Percentiles rank a stretch among this genome's conserved stretches.
phyloP scores from a whole-genome alignment of 495 filamentous ascomycete genomes.

The Pyronema omphalodes region DNA sequence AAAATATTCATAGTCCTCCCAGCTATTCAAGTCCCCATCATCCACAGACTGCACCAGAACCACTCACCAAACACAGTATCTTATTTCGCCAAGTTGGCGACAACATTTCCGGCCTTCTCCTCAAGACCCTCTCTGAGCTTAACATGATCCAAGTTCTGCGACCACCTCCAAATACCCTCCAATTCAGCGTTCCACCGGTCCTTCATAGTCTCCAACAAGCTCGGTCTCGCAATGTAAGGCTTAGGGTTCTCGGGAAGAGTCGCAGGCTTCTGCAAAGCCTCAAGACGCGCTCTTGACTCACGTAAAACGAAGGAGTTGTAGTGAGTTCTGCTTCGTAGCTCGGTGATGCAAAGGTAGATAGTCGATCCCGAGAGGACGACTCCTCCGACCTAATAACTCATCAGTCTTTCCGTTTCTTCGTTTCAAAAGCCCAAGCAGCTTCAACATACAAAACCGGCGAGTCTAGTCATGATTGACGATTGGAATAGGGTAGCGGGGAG shows the following conservation, averaged over 20 bases:
- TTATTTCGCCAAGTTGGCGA: constrained; percentile 3
- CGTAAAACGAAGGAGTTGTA: constrained; percentile 53
- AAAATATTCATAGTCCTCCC: no score
- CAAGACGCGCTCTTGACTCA: constrained; percentile 44
- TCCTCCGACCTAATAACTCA: constrained; percentile 45
- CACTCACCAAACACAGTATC: not conserved
- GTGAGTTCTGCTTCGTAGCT: constrained; percentile 53
- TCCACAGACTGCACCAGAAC: not conserved
- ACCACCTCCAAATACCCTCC: constrained; percentile 46
- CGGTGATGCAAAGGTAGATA: constrained; percentile 59
- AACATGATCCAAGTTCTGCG: constrained; percentile 44
- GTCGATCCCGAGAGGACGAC: constrained; percentile 66
- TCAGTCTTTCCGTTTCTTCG: constrained; percentile 10
- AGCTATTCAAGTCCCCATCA: no score
- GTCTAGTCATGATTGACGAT: constrained; percentile 45
- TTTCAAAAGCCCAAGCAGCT: constrained; percentile 3
- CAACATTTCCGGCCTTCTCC: constrained; percentile 22
- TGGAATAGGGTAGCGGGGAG: no score
- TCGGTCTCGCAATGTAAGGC: constrained; percentile 30
- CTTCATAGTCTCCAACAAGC: constrained; percentile 47
- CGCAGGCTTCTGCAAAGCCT: constrained; percentile 31
- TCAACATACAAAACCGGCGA: constrained; percentile 58
- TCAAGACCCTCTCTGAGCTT: constrained; percentile 39
- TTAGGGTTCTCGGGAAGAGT: constrained; percentile 23
- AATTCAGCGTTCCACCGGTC: constrained; percentile 67